Base-by-base conservation (phyloP, 2,329 filamentous ascomycete species). In the Fusarium drepaniforme region DNA sequence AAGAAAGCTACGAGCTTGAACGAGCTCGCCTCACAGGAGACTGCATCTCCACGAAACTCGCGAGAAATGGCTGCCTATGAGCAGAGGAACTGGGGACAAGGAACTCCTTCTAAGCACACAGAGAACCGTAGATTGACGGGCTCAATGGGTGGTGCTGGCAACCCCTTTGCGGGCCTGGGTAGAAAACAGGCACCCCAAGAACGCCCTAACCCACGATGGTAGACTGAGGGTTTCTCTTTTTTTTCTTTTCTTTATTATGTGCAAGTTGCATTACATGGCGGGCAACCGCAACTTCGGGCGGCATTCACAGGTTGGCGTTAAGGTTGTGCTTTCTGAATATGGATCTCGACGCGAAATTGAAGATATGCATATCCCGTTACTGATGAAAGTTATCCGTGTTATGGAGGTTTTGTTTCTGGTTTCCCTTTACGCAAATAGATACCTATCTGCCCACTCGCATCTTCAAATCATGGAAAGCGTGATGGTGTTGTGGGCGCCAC, bases 1-100 rank as follows among this genome's bases (percentile, higher is more conserved):
- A 93, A 95, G 78, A 98, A 97, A 81, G 88, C 93, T 3, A 86
- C 86, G 16, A 91, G 91, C 86, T 77, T 94, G 85, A 83, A 90
- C 83, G 83, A 93, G 67, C 86, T 91, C 51, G 85, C 86, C 76
- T 80, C 76, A 16, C 83, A 79, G 12, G 83, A 83, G 28, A 79
- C 81, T 9, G 74, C 80, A 9, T 88, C 88, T 42, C 90, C 90
- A 2, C 85, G 88, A 51, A 92, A 91, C 76, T 90, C 89, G 5
- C 86, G 88, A 46, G 90, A 92, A 78, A 90, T 92, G 88, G 90
- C 90, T 3, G 88, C 87, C 6, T 81, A 87, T 21, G 90, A 91
- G 79, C 89, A 91, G 81, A 80, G 83, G 73, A 83, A 75, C 67
- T 82, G 69, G 76, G 76, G 75, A 74, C 81, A 82, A 62, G 82